Evolutionary conservation across 2,329 filamentous ascomycete species (phyloP), one percentile per base, ranked within the genome.

Genomic region (Cladorrhinum sp.): DNA sequence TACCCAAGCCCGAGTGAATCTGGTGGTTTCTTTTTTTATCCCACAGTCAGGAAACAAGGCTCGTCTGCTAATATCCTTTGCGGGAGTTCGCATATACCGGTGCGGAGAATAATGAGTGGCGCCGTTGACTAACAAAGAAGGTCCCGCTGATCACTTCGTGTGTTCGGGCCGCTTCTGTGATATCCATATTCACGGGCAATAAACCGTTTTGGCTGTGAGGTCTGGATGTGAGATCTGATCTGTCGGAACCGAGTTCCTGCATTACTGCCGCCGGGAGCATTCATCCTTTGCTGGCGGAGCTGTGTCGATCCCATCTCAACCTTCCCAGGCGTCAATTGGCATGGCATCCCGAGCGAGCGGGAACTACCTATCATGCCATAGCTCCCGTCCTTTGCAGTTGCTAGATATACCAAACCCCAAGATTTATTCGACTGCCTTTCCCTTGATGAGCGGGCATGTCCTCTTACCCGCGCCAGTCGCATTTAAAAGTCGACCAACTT

Each of bases 131-230:
- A 42, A 24, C 39, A 23, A 9, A 10, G 33, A 36, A 36, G 12
- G 33, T 36, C 14, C 14, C 26, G 20, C 16, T 28, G 30, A 26
- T 30, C 28, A 53, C 30, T 24, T 23, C 50, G 42, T 52, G 49
- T 57, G 60, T 57, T 57, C 60, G 60, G 55, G 46, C 62, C 60
- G 62, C 52, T 39, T n/a, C 49, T 18, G 26, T 26, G 26, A 8
- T 55, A 55, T 55, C 53, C 30, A 55, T 55, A 55, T 55, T 12
- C 26, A 21, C 33, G 30, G 53, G 53, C 23, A 55, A 46, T 55
- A 55, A 55, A 55, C 24, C n/a, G 28, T 30, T 28, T 10, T 53
- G 24, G 26, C 16, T 53, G 50, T 28, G 18, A 30, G 30, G 9
- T 30, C 14, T 20, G n/a, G 36, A n/a, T 6, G 21, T 7, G 52